These are phyloP conservation scores for Hypoxylon rubiginosum DNA, from an alignment of 2,329 filamentous ascomycete species.

Conservation along the genomic window DNA sequence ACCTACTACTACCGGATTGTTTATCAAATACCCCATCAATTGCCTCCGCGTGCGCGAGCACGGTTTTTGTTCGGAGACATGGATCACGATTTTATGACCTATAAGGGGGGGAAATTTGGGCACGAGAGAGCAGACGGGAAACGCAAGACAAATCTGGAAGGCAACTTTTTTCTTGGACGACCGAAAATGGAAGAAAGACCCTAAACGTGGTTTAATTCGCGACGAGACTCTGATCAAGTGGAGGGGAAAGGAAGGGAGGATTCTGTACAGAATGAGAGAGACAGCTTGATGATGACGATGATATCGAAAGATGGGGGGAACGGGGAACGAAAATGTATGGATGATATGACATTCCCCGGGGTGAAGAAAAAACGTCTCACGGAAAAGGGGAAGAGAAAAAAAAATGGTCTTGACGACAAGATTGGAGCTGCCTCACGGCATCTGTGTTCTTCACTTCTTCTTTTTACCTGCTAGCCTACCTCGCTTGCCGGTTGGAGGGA, in stretches of 20 bases:
- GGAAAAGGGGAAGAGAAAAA: slow-evolving; percentile 20
- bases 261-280: slow-evolving; percentile 33
- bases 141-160: slow-evolving; percentile 18
- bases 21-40: slow-evolving; percentile 33
- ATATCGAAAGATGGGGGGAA: slow-evolving; percentile 12
- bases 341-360: neutral
- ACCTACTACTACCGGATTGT: too few species aligned
- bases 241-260: neutral
- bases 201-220: neutral
- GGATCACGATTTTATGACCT: slow-evolving; percentile 37
- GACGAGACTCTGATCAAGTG: neutral
- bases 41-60: slow-evolving; percentile 35
- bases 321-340: neutral
- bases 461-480: slow-evolving; percentile 36
- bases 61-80: slow-evolving; percentile 7
- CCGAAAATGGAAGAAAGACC: slow-evolving; percentile 16
- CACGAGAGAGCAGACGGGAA: slow-evolving; percentile 12
- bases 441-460: slow-evolving; percentile 47
- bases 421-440: slow-evolving; percentile 54
- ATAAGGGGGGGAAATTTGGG: neutral
- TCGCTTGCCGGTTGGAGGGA: slow-evolving; percentile 24
- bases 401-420: slow-evolving; percentile 42
- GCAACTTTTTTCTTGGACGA: slow-evolving; percentile 33
- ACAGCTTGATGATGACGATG: slow-evolving; percentile 26
- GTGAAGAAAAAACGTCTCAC: slow-evolving; percentile 12